Base-by-base conservation (phyloP, 805 yeast genomes). In the Myxozyma monticola region DNA sequence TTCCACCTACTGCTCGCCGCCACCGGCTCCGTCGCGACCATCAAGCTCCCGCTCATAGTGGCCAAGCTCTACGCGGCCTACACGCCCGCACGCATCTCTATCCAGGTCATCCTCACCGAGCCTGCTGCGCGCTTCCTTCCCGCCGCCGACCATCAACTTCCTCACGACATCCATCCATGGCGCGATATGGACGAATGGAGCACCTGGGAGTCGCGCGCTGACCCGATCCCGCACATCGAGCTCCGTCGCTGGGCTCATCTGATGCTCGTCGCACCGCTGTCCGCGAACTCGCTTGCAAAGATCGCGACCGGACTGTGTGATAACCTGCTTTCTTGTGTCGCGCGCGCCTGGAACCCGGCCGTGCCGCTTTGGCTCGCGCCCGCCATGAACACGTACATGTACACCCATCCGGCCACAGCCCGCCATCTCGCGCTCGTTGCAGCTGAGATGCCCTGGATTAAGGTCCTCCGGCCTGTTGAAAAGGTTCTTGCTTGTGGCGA, bases 171-270 rank as follows among this genome's bases (percentile, higher is more conserved):
- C 21, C 83, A 83, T 54, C 80, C 90, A 15, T 91, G 98, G 98
- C 77, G 90, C 63, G 97, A 93, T 64, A 77, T 79, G 51, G 99
- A 93, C 66, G 98, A 91, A 69, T 91, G 99, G 99, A 72, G 72
- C 29, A 80, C 84, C n/a, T 91, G 97, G 85, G 82, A 83, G 60
- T 40, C 36, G 14, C 76, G 95, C 54, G 75, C 83, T 48, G 98
- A 93, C 68, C 97, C 98, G 1, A 96, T 93, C 31, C 74, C 93
- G 57, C 98, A 91, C 70, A 89, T 91, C 60, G 98, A 93, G 70
- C 74, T 91, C 52, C 81, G 98, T 53, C 81, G 96, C 57, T 91
- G 98, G 98, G 98, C 98, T 1, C 97, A 91, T 69, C 81, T 93
- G 37, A 74, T 93, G 42, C 77, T 93, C 20, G 85, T 91, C 37